Evolutionary conservation across 83 land plant species (phyloP), one percentile per base, ranked within the genome.

Genomic region (Picea engelmannii): DNA sequence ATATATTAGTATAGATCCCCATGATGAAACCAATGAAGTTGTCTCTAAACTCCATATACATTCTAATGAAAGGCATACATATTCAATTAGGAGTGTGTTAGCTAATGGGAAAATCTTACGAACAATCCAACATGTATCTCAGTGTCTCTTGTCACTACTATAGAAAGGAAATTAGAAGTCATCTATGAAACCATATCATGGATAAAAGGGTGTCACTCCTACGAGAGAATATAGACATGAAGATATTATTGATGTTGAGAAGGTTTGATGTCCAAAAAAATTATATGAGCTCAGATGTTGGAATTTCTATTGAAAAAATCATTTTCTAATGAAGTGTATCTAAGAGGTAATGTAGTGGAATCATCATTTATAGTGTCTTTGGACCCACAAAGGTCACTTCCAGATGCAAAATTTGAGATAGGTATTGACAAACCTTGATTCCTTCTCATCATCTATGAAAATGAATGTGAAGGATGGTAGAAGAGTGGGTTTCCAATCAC

Each of bases 141-240:
- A 88, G 38, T 91, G 90, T 84, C 90, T 94, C 21, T 90, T 94
- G 38, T 94, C 96, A 25, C 66, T 94, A 84, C 66, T 94, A 66
- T 88, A 88, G 38, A 92, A 87, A 80, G 91, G 89, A 23, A 79
- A 67, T 27, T 20, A 44, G 31, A 25, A n/a, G 49, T 38, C 88
- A 61, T 17, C 76, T 3, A 13, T 21, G 61, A 35, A 82, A 16
- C 59, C 47, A 23, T 23, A 78, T 44, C 38, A 63, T 5, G 42
- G 55, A 4, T 42, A 60, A 47, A 62, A 79, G 61, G 58, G 18
- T 42, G 4, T 73, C 3, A 58, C 1, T 59, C 61, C 38, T 73
- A 7, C 58, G 10, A 42, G 64, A 70, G 38, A 35, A 83, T 81
- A 23, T 52, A 59, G 70, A 5, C 62, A 81, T 82, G 44, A 70